Base-by-base conservation (phyloP, 169 alveolate species). In the Plasmodium chabaudi region DNA sequence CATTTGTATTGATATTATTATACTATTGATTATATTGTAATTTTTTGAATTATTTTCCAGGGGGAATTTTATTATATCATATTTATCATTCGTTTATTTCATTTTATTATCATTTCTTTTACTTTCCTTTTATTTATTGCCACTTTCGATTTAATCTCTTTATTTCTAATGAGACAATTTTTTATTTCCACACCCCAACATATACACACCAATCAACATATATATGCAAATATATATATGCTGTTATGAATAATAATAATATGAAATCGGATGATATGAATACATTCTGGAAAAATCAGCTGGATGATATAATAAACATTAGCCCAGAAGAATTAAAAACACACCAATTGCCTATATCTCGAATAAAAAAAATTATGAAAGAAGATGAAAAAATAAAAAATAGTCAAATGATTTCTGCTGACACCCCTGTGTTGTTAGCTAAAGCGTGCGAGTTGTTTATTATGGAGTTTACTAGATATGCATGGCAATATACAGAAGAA, bases 371-470 rank as follows among this genome's bases (percentile, higher is more conserved):
- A 92, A 97, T 98, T 51, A 98, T 98, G 99, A 98, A 97, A 94
- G 97, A 97, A 60, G 99, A 97, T 87, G 99, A 98, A 70, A 99
- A 98, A 73, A 97, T 97, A 39, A 95, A 97, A 75, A 96, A 93
- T 42, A 19, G 12, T 51, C 87, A 95, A 96, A 97, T 97, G 99
- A 95, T 98, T 19, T 94, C 98, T 87, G 97, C 98, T 53, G 99
- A 98, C 89, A 97, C 99, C 5, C 99, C 99, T 23, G 98, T 97
- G 9, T 74, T 98, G 60, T 94, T 98, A 93, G 99, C 99, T 5
- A 98, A 98, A 86, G 99, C 99, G 21, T 98, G 99, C 77, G 99
- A 98, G 92, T 92, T 98, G 94, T 97, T 98, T 88, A 97, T 98
- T 61, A 97, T 95, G 88, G 99, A 98, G 87, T 88, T 98, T 91